Evolutionary conservation across 2,329 filamentous ascomycete species (phyloP).

Genomic region (Verticillium tricorpus): DNA sequence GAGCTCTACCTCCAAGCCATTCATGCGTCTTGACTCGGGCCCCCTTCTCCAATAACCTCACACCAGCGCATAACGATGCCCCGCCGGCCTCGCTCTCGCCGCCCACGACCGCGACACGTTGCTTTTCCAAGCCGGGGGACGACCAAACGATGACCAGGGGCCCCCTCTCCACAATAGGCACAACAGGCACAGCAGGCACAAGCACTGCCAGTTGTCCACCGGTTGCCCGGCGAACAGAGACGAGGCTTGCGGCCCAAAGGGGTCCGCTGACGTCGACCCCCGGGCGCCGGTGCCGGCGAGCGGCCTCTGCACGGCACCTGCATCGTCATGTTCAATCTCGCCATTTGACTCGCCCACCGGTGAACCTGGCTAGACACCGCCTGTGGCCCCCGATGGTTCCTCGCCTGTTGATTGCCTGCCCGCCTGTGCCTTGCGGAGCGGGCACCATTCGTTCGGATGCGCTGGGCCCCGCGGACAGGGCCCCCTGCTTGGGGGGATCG

Average conservation of each 20-base stretch:
- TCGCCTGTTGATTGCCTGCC: not conserved
- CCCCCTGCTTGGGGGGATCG: not conserved
- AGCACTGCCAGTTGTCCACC: not conserved
- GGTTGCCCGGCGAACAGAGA: slow-evolving; percentile 1
- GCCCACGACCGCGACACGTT: not conserved
- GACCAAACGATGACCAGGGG: not conserved
- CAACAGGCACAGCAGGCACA: not conserved
- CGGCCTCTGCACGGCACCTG: not conserved
- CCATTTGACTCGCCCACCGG: not conserved
- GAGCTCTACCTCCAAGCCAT: not conserved
- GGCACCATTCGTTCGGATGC: not conserved
- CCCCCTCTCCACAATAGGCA: not conserved
- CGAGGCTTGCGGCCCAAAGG: slow-evolving; percentile 2
- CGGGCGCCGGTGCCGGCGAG: not conserved
- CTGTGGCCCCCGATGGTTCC: not conserved
- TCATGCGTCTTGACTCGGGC: not conserved
- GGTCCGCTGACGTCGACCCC: not conserved
- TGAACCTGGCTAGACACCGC: not conserved
- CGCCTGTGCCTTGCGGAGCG: not conserved
- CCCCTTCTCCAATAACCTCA: not conserved
- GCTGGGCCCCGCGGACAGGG: not conserved
- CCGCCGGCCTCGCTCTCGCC: not conserved
- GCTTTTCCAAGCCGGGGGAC: not conserved
- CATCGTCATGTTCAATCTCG: not conserved
- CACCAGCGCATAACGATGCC: not conserved